Percentiles rank a stretch among this genome's conserved stretches.
Conservation (phyloP, 2,329 filamentous ascomycete genomes). For the Cladosporium sp. region DNA sequence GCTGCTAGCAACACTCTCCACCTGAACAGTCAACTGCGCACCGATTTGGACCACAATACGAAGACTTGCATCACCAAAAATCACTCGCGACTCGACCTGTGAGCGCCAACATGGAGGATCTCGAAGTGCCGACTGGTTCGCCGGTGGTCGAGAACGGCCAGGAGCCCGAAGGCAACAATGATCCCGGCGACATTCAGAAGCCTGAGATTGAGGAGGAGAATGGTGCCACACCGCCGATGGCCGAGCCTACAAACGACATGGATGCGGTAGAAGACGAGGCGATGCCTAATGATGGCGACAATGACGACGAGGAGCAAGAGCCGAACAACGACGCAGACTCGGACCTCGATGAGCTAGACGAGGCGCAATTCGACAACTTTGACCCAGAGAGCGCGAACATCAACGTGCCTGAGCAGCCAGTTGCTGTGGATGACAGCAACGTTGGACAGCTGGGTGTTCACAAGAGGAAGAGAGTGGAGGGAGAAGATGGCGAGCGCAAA, state of each 20-base stretch:
- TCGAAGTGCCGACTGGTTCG: slow-evolving; percentile 31
- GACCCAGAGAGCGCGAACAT: slow-evolving; percentile 58
- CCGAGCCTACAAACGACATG: slow-evolving; percentile 41
- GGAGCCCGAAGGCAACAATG: slow-evolving; percentile 45
- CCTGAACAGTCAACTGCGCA: slow-evolving; percentile 4
- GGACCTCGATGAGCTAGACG: slow-evolving; percentile 59
- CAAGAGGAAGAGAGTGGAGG: slow-evolving; percentile 62
- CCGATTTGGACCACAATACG: background rate
- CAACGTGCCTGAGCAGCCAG: slow-evolving; percentile 49
- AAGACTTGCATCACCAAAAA: background rate
- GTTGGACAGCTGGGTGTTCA: slow-evolving; percentile 58
- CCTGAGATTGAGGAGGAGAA: slow-evolving; percentile 49
- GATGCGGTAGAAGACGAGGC: slow-evolving; percentile 29
- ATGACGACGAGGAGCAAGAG: slow-evolving; percentile 34
- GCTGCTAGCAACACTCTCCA: slow-evolving; percentile 5
- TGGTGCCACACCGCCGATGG: slow-evolving; percentile 38
- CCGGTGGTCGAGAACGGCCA: slow-evolving; percentile 37
- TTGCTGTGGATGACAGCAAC: slow-evolving; percentile 59
- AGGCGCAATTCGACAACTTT: slow-evolving; percentile 60
- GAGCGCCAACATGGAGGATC: slow-evolving; percentile 38
- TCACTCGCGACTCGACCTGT: slow-evolving; percentile 1
- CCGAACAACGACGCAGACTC: slow-evolving; percentile 43
- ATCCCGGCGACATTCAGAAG: slow-evolving; percentile 42
- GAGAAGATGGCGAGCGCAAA: slow-evolving; percentile 55
- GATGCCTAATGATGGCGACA: slow-evolving; percentile 14